Evolutionary conservation across 805 yeast genomes (phyloP), one percentile per base, ranked within the genome.

Genomic region (Metschnikowia bowlesiae): DNA sequence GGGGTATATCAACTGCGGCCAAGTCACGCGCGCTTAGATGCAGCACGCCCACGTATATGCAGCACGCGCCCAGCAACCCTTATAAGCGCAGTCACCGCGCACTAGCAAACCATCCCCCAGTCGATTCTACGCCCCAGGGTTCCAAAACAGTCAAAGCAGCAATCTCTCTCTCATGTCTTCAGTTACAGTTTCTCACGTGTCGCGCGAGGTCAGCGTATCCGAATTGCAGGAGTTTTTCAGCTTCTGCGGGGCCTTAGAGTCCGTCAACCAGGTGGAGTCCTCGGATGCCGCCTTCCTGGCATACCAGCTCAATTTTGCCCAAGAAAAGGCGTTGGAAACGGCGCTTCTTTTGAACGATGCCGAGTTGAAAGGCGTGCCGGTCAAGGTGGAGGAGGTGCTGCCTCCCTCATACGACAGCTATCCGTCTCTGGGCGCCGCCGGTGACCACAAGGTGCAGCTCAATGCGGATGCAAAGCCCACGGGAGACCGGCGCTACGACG

Each of bases 271-370:
- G 28, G 59, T 69, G 32, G 68, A 61, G 51, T 63, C 62, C 18
- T 51, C 51, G 37, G 56, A 58, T n/a, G 63, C 53, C 10, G 62
- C 67, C n/a, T 61, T 67, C 40, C 69, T 71, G 51, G 55, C 72
- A 9, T 80, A 75, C 50, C 71, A 71, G 50, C 81, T 87, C 34
- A 71, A 62, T 41, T 87, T 87, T 65, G 79, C 72, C 47, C 74
- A 74, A 53, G 67, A 78, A 6, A 75, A 78, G 52, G 95, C 94
- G 2, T 77, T 84, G 39, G 74, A 81, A 33, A 86, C 92, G 10
- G 94, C 95, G 0, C 64, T 84, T 11, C 70, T 87, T 47, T 71
- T 87, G 48, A 79, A 84, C 54, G 90, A 87, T 41, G 90, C 92
- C 3, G 88, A 85, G 63, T 75, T 87, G 42, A 87, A 81, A 38